Evolutionary conservation across 192 early-diverging fungal species (phyloP), one percentile per base, ranked within the genome.

Genomic region (Backusella sp.): DNA sequence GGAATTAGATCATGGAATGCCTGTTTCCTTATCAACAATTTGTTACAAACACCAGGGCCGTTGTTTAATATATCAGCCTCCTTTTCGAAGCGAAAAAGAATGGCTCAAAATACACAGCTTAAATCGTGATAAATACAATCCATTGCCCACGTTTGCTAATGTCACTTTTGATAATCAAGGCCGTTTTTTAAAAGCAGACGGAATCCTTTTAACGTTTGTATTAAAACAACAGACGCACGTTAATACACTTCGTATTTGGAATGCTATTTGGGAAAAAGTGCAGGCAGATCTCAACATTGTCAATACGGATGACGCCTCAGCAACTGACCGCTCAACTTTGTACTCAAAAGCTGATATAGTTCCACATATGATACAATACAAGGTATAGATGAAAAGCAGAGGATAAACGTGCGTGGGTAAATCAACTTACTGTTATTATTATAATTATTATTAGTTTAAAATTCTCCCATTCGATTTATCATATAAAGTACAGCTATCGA

Each of bases 11-110:
- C 65, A 53, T 14, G 42, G 28, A 19, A 17, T 69, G n/a, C 70
- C 68, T 7, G 42, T 34, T 14, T 79, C 69, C 15, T 35, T 79
- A 15, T 36, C 68, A 35, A 39, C 70, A 15, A 73, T 79, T 17
- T 79, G 77, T 36, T 76, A 56, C 41, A 65, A 59, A 30, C 42
- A 70, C 39, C 72, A 74, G 32, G 75, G 74, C 9, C 73, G 46
- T 35, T 93, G 92, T 66, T 56, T 93, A 4, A 74, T 90, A 6
- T 87, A 93, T 75, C 89, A 88, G 86, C 59, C 72, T 9, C 52
- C 37, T 12, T 67, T 36, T 28, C 56, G 56, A 62, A 26, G 53
- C 3, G 77, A 82, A 52, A 32, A 36, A 35, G 68, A 77, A 52
- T 74, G 76, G 62, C 11, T 28, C 21, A 62, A 62, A 11, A 62